Evolutionary conservation across 2,329 filamentous ascomycete genomes (phyloP).

Genomic region (Colletotrichum graminicola): DNA sequence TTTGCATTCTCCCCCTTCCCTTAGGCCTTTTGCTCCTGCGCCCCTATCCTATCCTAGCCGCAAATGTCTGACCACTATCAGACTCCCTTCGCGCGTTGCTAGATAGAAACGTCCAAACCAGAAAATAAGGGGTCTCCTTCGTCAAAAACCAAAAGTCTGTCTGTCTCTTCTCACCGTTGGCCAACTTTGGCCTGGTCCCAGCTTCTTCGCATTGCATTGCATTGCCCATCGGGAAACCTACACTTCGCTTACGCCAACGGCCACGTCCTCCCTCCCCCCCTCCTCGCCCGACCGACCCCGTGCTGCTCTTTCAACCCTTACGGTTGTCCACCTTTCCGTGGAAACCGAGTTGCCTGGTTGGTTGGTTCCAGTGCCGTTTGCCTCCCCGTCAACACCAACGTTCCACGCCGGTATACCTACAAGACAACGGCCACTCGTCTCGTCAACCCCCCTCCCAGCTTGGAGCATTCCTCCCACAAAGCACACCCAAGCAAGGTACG

Average conservation of each 20-base stretch:
- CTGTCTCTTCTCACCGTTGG: not conserved
- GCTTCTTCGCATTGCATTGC: constrained; percentile 17
- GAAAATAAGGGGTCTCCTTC: constrained; percentile 32
- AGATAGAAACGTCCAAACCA: constrained; percentile 17
- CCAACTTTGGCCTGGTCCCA: constrained; percentile 1
- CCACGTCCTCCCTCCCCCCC: constrained; percentile 5
- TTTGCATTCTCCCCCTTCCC: not conserved
- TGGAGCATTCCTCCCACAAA: constrained; percentile 33
- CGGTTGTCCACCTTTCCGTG: not conserved
- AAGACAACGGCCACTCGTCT: constrained; percentile 40
- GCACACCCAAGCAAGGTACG: not conserved
- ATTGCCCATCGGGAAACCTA: constrained; percentile 13
- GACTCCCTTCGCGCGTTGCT: constrained; percentile 16
- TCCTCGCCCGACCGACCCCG: not conserved
- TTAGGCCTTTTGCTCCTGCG: not conserved
- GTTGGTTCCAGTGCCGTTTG: not conserved
- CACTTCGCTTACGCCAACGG: constrained; percentile 6
- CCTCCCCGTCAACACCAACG: not conserved
- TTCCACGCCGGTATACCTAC: constrained; percentile 7
- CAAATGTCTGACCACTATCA: constrained; percentile 2
- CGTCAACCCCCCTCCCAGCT: constrained; percentile 10
- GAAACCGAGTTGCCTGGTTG: not conserved
- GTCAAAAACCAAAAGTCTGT: not conserved
- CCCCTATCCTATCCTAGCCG: no score
- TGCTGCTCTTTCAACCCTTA: not conserved